phyloP scores from a whole-genome alignment of 2,329 filamentous ascomycete genomes.

The Nigrograna mackinnonii region DNA sequence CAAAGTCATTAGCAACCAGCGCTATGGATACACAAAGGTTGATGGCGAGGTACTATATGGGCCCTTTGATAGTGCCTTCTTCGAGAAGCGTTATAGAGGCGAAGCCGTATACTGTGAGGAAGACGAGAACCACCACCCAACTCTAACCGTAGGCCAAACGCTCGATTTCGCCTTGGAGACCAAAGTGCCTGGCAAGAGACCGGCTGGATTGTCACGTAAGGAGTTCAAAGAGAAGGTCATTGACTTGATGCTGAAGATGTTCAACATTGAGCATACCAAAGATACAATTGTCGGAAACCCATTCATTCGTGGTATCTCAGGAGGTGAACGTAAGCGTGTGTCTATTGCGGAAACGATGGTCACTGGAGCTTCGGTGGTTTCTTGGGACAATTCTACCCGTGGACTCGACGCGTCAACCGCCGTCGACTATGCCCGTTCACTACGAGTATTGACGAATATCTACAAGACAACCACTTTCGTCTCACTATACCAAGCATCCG shows the following conservation, averaged over 20 bases:
- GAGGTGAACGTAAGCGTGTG: constrained; percentile 78
- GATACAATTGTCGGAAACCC: constrained; percentile 84
- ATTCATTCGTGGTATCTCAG: constrained; percentile 79
- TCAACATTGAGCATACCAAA: constrained; percentile 88
- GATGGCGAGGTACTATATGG: constrained; percentile 78
- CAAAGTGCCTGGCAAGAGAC: constrained; percentile 81
- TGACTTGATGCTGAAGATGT: constrained; percentile 80
- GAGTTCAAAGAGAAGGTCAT: constrained; percentile 80
- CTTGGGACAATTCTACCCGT: constrained; percentile 60
- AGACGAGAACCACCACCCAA: constrained; percentile 84
- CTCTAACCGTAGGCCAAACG: constrained; percentile 85
- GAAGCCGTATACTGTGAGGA: constrained; percentile 87
- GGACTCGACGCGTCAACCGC: constrained; percentile 43
- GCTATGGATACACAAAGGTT: constrained; percentile 63
- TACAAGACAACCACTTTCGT: constrained; percentile 85
- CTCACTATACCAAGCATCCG: constrained; percentile 82
- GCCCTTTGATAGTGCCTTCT: constrained; percentile 71
- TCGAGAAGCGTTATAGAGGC: constrained; percentile 72
- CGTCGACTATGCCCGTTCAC: constrained; percentile 51
- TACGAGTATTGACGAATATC: constrained; percentile 72
- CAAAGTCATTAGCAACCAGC: constrained; percentile 58
- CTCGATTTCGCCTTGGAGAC: constrained; percentile 82
- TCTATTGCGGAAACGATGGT: constrained; percentile 83
- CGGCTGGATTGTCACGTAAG: constrained; percentile 70
- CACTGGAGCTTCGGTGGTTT: constrained; percentile 70